Evolutionary conservation across 2,329 filamentous ascomycete species (phyloP).

Genomic region (Pseudopyricularia javanii): DNA sequence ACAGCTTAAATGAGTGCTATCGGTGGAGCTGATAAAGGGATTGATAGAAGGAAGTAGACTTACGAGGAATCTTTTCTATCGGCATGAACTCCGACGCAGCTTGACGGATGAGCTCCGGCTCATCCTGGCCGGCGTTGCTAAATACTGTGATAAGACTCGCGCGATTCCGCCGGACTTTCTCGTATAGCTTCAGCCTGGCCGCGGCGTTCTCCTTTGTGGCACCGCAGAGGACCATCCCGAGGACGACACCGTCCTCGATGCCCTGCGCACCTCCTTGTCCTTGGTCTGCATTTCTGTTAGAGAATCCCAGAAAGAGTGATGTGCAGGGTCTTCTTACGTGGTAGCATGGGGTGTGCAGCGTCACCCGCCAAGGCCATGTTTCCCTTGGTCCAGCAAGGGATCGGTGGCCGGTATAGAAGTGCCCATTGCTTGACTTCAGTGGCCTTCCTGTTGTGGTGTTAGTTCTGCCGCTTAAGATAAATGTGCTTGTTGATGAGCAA

Average conservation of each 20-base stretch:
- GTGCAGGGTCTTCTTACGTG: background rate
- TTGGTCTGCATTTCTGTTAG: slow-evolving; percentile 9
- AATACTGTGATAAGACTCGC: slow-evolving; percentile 15
- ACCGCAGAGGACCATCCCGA: slow-evolving; percentile 10
- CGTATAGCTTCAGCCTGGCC: slow-evolving; percentile 10
- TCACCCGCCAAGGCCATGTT: background rate
- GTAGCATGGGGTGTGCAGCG: background rate
- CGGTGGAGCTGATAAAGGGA: too few species aligned
- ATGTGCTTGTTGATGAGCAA: too few species aligned
- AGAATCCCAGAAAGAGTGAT: background rate
- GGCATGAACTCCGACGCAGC: too few species aligned
- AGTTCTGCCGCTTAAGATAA: too few species aligned
- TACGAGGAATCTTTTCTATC: too few species aligned
- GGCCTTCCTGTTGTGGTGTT: background rate
- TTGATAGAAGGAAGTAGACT: too few species aligned
- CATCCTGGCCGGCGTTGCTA: too few species aligned
- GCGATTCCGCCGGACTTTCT: slow-evolving; percentile 9
- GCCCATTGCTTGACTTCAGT: background rate
- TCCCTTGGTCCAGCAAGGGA: background rate
- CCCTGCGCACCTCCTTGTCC: slow-evolving; percentile 15
- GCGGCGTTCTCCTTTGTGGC: slow-evolving; percentile 6
- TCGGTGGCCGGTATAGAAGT: background rate
- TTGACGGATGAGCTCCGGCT: too few species aligned
- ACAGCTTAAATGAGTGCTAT: too few species aligned
- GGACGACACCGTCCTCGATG: slow-evolving; percentile 12